Evolutionary conservation across 1,139 yeast species (phyloP).

Genomic region (Saccharomycopsis crataegensis): DNA sequence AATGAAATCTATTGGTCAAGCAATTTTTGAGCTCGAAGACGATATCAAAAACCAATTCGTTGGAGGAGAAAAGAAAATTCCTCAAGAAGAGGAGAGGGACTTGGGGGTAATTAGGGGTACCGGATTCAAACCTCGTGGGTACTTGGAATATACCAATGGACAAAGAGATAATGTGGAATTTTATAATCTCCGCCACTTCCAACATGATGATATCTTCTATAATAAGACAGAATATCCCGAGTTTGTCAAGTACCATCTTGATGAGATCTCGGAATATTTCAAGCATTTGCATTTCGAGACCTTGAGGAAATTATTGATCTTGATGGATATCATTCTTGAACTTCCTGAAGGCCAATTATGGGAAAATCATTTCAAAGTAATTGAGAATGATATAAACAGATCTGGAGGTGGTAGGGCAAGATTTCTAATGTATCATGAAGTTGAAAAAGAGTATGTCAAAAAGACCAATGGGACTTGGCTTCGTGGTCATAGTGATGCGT

Average conservation of each 20-base stretch:
- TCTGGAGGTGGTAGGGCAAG: conserved; percentile 39
- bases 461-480: conserved; percentile 33
- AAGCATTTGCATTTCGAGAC: conserved; percentile 31
- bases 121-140: conserved; percentile 41
- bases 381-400: conserved; percentile 25
- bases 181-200: conserved; percentile 35
- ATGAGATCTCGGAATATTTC: conserved; percentile 34
- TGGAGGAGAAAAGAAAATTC: conserved; percentile 34
- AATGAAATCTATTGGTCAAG: conserved; percentile 34
- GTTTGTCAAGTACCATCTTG: conserved; percentile 31
- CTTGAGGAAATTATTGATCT: conserved; percentile 30
- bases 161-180: conserved; percentile 37
- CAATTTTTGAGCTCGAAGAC: conserved; percentile 35
- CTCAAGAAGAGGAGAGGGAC: conserved; percentile 27
- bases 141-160: conserved; percentile 38
- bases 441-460: conserved; percentile 23
- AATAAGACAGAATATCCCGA: conserved; percentile 31
- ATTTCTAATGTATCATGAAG: conserved; percentile 35
- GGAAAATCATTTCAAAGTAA: conserved; percentile 29
- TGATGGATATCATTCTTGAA: conserved; percentile 37
- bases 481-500: conserved; percentile 40
- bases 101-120: conserved; percentile 41
- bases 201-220: conserved; percentile 28
- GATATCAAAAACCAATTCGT: conserved; percentile 33
- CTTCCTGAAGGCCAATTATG: conserved; percentile 37